phyloP scores from a whole-genome alignment of 2,329 filamentous ascomycete species.

The Exutisphaerella laricina region DNA sequence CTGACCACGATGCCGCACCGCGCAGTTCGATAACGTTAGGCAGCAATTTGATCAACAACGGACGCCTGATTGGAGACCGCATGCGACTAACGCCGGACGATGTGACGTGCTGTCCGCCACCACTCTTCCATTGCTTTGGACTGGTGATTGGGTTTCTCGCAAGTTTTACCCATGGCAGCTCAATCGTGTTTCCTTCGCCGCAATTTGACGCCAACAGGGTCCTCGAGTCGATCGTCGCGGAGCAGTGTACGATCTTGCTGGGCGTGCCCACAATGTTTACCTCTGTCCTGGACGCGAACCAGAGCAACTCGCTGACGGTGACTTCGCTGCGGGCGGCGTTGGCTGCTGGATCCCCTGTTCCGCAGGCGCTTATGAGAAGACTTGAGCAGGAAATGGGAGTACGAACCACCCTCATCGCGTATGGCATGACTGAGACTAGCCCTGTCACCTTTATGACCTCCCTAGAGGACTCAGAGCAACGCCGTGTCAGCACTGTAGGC shows the following conservation, averaged over 20 bases:
- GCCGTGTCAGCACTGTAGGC: conserved; percentile 66
- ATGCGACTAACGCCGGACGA: conserved; percentile 64
- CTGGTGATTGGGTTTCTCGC: conserved; percentile 71
- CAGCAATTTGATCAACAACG: conserved; percentile 27
- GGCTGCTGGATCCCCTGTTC: conserved; percentile 71
- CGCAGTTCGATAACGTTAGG: no score
- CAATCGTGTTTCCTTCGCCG: conserved; percentile 70
- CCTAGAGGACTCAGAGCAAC: conserved; percentile 62
- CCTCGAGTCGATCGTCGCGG: conserved; percentile 54
- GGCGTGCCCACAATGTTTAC: conserved; percentile 83
- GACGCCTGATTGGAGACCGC: conserved; percentile 52
- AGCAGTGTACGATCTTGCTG: conserved; percentile 60
- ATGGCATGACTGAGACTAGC: conserved; percentile 67
- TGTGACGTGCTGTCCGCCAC: conserved; percentile 72
- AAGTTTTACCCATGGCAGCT: conserved; percentile 66
- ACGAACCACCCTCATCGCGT: conserved; percentile 57
- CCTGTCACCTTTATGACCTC: conserved; percentile 78
- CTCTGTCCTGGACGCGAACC: conserved; percentile 49
- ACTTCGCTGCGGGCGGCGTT: conserved; percentile 63
- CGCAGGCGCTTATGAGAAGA: conserved; percentile 66
- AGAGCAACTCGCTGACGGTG: conserved; percentile 45
- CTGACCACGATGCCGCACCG: no score
- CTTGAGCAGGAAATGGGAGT: conserved; percentile 69
- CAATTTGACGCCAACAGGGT: conserved; percentile 65
- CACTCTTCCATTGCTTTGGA: conserved; percentile 81